These are phyloP conservation scores for Dunaliella primolecta DNA, from an alignment of 139 green algal species.

Conservation along the genomic window DNA sequence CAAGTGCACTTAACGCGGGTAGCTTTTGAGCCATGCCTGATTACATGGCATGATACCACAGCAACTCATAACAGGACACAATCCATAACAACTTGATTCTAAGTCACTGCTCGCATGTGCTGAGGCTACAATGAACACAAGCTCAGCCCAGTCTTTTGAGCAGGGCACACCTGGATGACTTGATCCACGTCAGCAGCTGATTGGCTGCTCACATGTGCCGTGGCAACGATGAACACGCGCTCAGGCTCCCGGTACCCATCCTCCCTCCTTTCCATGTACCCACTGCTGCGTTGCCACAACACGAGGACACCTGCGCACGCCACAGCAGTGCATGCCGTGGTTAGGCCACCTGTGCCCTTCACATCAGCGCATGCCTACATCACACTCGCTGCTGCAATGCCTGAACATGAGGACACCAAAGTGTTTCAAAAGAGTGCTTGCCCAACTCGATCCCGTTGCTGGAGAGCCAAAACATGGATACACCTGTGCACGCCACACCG, in stretches of 20 bases:
- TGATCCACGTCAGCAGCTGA: constrained; percentile 29
- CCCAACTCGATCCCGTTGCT: no score
- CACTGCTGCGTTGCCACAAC: constrained; percentile 44
- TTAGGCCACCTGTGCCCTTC: no score
- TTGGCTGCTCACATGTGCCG: constrained; percentile 53
- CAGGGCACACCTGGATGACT: not conserved
- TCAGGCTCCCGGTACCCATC: constrained; percentile 78
- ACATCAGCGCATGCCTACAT: no score
- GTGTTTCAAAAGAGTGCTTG: not conserved
- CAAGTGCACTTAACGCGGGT: no score
- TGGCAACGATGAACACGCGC: constrained; percentile 70
- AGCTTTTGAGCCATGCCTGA: no score
- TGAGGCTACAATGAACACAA: not conserved
- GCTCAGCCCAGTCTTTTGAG: constrained; percentile 5
- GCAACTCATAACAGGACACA: no score
- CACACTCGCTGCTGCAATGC: not conserved
- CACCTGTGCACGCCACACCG: no score
- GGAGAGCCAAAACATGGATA: no score
- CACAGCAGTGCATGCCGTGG: not conserved
- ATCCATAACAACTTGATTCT: no score
- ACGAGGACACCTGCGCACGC: constrained; percentile 57
- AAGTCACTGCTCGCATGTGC: not conserved
- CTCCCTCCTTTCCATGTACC: constrained; percentile 61
- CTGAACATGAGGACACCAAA: not conserved
- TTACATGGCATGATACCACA: no score